Percentiles rank a stretch among this genome's conserved stretches.
These are phyloP conservation scores for Massospora cicadina DNA, from an alignment of 371 early-diverging fungal genomes.

Conservation along the genomic window DNA sequence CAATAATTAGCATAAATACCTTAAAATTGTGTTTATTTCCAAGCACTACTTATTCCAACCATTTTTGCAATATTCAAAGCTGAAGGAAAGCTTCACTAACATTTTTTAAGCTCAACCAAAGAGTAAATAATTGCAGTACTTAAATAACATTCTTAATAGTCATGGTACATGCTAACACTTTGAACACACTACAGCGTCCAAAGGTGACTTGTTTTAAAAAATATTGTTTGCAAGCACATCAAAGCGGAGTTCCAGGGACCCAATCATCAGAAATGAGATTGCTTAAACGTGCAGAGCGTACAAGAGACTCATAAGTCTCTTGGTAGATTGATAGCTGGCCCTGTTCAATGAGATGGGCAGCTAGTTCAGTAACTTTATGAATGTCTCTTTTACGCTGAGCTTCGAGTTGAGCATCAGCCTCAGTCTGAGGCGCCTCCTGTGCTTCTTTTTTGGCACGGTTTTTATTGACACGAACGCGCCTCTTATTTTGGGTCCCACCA, in stretches of 20 bases:
- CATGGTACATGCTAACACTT: too few species aligned
- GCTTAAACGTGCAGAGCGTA: slow-evolving; percentile 22
- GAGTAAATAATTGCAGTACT: too few species aligned
- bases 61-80: too few species aligned
- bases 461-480: not conserved
- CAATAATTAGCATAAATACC: too few species aligned
- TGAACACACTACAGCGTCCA: too few species aligned
- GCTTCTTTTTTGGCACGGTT: slow-evolving; percentile 8
- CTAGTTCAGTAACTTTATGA: slow-evolving; percentile 14
- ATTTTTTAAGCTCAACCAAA: too few species aligned
- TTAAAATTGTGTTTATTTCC: too few species aligned
- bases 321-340: slow-evolving; percentile 14
- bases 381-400: slow-evolving; percentile 9
- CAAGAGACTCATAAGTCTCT: slow-evolving; percentile 14
- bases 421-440: not conserved
- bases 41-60: too few species aligned
- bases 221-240: too few species aligned
- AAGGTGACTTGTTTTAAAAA: too few species aligned
- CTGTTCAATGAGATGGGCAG: slow-evolving; percentile 13
- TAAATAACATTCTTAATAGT: too few species aligned
- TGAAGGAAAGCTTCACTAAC: too few species aligned
- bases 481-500: slow-evolving; percentile 10
- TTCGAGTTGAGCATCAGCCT: slow-evolving; percentile 6
- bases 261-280: slow-evolving; percentile 39
- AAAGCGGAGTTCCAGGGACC: slow-evolving; percentile 25